Percentiles rank a stretch among this genome's conserved stretches.
Evolutionary conservation across 257 asterid species (phyloP).

Genomic region (Thymus quinquecostatus): DNA sequence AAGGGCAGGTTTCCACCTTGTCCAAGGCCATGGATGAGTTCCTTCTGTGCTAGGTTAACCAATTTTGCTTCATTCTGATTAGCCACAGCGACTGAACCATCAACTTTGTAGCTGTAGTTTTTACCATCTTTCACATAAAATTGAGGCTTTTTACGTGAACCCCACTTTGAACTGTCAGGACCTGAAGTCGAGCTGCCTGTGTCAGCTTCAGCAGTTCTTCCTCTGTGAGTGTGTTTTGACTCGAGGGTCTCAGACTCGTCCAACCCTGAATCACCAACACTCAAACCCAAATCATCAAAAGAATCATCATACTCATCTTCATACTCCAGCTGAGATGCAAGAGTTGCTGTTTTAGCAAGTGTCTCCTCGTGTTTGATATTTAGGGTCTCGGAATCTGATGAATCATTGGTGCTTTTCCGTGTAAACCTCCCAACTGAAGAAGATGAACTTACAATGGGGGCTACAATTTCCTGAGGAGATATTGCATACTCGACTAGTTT

Average conservation of each 20-base stretch:
- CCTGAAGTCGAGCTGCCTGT: slow-evolving; percentile 45
- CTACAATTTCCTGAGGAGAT: slow-evolving; percentile 31
- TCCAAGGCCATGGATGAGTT: slow-evolving; percentile 81
- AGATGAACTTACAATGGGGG: slow-evolving; percentile 50
- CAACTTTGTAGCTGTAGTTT: slow-evolving; percentile 91
- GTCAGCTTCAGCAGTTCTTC: slow-evolving; percentile 41
- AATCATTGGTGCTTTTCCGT: slow-evolving; percentile 55
- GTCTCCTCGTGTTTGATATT: slow-evolving; percentile 52
- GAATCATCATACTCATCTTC: slow-evolving; percentile 99
- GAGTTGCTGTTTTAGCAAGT: slow-evolving; percentile 69
- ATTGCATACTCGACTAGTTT: slow-evolving; percentile 52
- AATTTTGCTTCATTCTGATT: slow-evolving; percentile 69
- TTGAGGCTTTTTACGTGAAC: slow-evolving; percentile 72
- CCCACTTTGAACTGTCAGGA: slow-evolving; percentile 61
- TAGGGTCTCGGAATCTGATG: slow-evolving; percentile 50
- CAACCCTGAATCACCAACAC: slow-evolving; percentile 73
- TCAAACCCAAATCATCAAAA: slow-evolving; percentile 87
- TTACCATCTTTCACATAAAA: slow-evolving; percentile 93
- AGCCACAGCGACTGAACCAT: slow-evolving; percentile 78
- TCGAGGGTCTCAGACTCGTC: slow-evolving; percentile 61
- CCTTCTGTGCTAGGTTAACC: slow-evolving; percentile 69
- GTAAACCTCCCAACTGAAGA: slow-evolving; percentile 75
- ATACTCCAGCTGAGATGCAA: slow-evolving; percentile 77
- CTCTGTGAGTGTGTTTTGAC: slow-evolving; percentile 38
- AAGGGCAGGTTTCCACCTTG: slow-evolving; percentile 85